Evolutionary conservation across 2,329 filamentous ascomycete species (phyloP).

Genomic region (Purpureocillium lavendulum): DNA sequence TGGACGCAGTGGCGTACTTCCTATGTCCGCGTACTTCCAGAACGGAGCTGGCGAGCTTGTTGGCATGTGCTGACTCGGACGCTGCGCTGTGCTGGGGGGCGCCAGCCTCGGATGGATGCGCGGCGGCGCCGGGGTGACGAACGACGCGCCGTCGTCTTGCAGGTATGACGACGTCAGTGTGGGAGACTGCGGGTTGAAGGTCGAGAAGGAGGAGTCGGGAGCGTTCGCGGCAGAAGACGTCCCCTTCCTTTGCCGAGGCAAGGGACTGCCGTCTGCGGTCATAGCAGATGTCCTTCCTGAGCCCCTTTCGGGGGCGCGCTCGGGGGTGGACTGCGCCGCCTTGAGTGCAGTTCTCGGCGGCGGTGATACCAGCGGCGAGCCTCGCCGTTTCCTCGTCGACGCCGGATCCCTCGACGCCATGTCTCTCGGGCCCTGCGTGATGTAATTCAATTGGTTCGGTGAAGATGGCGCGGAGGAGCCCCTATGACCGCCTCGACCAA

Average conservation of each 20-base stretch:
- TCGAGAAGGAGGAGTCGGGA: slow-evolving; percentile 35
- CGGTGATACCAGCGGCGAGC: slow-evolving; percentile 47
- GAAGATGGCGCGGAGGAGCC: slow-evolving; percentile 67
- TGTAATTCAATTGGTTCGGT: slow-evolving; percentile 50
- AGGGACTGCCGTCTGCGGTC: slow-evolving; percentile 51
- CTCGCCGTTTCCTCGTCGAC: slow-evolving; percentile 49
- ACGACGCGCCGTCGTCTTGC: slow-evolving; percentile 51
- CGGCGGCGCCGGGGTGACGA: slow-evolving; percentile 65
- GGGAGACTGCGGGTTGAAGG: slow-evolving; percentile 49
- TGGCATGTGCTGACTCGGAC: slow-evolving; percentile 78
- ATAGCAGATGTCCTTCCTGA: slow-evolving; percentile 26
- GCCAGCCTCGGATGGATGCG: slow-evolving; percentile 66
- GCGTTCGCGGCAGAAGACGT: slow-evolving; percentile 14
- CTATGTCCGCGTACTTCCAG: slow-evolving; percentile 77
- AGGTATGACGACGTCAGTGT: slow-evolving; percentile 54
- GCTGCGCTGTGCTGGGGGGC: slow-evolving; percentile 71
- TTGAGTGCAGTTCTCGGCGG: slow-evolving; percentile 40
- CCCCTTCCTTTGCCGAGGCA: slow-evolving; percentile 49
- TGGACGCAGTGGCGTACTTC: slow-evolving; percentile 59
- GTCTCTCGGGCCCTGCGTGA: slow-evolving; percentile 49
- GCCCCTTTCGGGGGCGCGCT: slow-evolving; percentile 36
- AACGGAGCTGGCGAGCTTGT: slow-evolving; percentile 80
- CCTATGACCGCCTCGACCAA: slow-evolving; percentile 54
- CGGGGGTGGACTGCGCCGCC: slow-evolving; percentile 49
- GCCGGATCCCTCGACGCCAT: slow-evolving; percentile 41